Base-by-base conservation (phyloP, 441 rosid genomes). In the Gossypium aridum region DNA sequence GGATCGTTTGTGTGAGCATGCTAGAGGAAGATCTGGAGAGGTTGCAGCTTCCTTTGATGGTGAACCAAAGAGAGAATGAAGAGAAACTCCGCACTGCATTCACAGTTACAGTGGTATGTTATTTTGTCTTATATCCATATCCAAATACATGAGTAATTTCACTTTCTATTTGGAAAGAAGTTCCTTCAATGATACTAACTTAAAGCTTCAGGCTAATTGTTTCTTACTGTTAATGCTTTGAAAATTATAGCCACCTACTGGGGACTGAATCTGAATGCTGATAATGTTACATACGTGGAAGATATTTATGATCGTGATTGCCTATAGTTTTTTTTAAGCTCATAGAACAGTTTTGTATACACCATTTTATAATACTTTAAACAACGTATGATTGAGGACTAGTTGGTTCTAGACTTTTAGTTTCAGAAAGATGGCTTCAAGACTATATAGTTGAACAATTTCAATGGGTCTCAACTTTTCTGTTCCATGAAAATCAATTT, bases 1-100 rank as follows among this genome's bases (percentile, higher is more conserved):
- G 99, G 45, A 95, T 93, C 39, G 92, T 95, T 74, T 95, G 98
- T 63, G 99, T 93, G 51, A 89, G 94, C 87, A 92, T 93, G 99
- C 83, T 75, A 71, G 93, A 85, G 7, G 89, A 87, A 73, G 93
- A 88, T 82, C 87, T 95, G 17, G 90, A 93, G 81, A 88, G 97
- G 64, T 81, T 95, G 81, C 80, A 89, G 62, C 96, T 95, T 75
- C 99, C 99, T 73, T 76, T 90, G 78, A 95, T 95, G 99, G 96
- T 93, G 47, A 81, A 82, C 34, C 90, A 88, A 66, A 90, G 85
- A 68, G 91, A 87, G 75, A 94, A 94, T 51, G 95, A 93, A 16
- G 98, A 93, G 73, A 95, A 89, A 80, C 98, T 95, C 66, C 64
- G 78, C 22, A 93, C 98, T 69, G 97, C 99, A 34, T 95, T 93